A percentile compares a stretch with the other conserved stretches of the same genome.
Conservation (phyloP, 805 yeast genomes). For the Candida taoyuanica region DNA sequence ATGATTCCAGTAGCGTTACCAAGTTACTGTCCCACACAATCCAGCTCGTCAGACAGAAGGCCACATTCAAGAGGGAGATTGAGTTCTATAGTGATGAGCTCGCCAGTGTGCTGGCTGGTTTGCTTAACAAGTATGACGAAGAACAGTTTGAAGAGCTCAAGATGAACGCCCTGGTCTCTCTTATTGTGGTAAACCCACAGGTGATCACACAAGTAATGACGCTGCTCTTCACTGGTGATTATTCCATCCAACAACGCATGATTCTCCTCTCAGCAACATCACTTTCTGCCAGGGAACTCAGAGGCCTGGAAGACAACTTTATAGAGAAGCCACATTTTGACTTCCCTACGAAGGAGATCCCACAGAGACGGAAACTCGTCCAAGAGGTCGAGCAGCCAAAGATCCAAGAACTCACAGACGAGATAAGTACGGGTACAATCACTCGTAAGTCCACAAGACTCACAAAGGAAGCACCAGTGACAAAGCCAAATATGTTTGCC, state of each 20-base stretch:
- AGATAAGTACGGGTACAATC: slow-evolving; percentile 14
- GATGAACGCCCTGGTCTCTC: slow-evolving; percentile 60
- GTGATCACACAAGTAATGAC: slow-evolving; percentile 35
- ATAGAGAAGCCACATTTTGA: slow-evolving; percentile 34
- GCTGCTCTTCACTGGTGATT: slow-evolving; percentile 63
- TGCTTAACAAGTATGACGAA: slow-evolving; percentile 55
- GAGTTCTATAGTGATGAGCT: slow-evolving; percentile 52
- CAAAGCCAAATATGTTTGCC: slow-evolving; percentile 29
- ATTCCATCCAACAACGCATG: slow-evolving; percentile 76
- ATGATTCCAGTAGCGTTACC: slow-evolving; percentile 35
- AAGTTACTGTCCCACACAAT: slow-evolving; percentile 45
- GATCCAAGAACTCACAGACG: slow-evolving; percentile 17
- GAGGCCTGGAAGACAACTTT: slow-evolving; percentile 55
- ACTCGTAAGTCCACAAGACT: slow-evolving; percentile 34
- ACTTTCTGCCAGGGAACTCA: slow-evolving; percentile 66
- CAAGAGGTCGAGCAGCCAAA: slow-evolving; percentile 14
- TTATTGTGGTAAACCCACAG: slow-evolving; percentile 51
- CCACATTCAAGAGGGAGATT: slow-evolving; percentile 55
- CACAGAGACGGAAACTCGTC: slow-evolving; percentile 15
- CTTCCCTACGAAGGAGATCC: slow-evolving; percentile 32
- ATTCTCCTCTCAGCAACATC: slow-evolving; percentile 63
- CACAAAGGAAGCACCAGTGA: slow-evolving; percentile 11
- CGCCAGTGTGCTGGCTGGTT: slow-evolving; percentile 43
- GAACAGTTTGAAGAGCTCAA: slow-evolving; percentile 58
- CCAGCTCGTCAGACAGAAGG: slow-evolving; percentile 60